Conservation (phyloP, 148 eudicot genomes). For the Camellia lanceoleosa region DNA sequence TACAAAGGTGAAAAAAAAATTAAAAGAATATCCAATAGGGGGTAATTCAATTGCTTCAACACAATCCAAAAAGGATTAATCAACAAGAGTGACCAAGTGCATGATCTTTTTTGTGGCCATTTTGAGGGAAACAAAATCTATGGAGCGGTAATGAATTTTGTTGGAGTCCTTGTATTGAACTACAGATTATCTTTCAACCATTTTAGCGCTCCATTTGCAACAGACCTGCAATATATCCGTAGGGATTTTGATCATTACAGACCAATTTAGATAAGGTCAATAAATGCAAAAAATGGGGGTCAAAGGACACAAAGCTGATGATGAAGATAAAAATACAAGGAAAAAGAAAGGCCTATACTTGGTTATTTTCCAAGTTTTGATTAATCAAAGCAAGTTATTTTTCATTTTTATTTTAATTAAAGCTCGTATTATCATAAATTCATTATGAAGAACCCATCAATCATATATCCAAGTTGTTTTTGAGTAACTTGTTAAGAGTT, state of each 20-base stretch:
- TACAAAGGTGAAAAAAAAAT: background rate
- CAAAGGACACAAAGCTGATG: background rate
- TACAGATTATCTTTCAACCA: conserved; percentile 82
- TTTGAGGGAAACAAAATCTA: conserved; percentile 13
- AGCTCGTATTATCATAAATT: too few species aligned
- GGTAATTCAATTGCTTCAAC: background rate
- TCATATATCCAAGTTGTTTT: background rate
- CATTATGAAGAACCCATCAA: too few species aligned
- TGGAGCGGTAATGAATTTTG: background rate
- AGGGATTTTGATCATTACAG: background rate
- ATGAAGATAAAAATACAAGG: background rate
- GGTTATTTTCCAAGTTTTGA: conserved; percentile 25
- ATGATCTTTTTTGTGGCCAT: background rate
- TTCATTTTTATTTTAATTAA: too few species aligned
- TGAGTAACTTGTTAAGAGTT: background rate
- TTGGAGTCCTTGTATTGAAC: conserved; percentile 11
- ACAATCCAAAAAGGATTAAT: background rate
- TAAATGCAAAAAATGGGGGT: background rate
- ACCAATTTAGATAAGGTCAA: background rate
- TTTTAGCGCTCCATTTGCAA: conserved; percentile 74
- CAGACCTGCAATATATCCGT: conserved; percentile 54
- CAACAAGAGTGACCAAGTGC: background rate
- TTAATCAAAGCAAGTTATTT: background rate
- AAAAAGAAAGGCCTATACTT: conserved; percentile 27
- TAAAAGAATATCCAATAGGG: conserved; percentile 10